Evolutionary conservation across 192 early-diverging fungal species (phyloP), one percentile per base, ranked within the genome.

Genomic region (Entomortierella beljakovae): DNA sequence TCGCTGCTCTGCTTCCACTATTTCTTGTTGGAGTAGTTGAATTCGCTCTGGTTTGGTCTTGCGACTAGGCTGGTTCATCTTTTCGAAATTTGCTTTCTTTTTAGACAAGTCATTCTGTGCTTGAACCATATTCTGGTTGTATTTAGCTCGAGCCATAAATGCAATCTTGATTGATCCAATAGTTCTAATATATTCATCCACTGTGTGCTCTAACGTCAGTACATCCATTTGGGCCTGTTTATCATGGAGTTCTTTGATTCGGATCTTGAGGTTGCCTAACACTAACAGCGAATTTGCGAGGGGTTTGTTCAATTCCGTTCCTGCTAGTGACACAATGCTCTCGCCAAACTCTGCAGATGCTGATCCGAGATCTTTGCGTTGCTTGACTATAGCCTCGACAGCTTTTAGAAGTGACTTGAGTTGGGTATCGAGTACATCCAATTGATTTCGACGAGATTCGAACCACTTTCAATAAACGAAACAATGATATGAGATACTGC

Each of bases 101-200:
- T 90, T 92, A 34, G 89, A 84, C 32, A 96, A 82, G 37, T 93
- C 92, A 7, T 82, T 68, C 52, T 93, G 88, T 11, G 86, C 89
- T 60, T 81, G 80, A 76, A 96, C 93, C 88, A 90, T 93, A 34
- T 65, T 70, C 29, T 87, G 85, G 67, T 92, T 90, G 15, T 86
- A 88, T 46, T 91, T 89, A 0, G 87, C 84, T 2, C 95, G 87
- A 20, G 94, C 90, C 60, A 86, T 86, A 65, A 95, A 96, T 40
- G 94, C 90, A 49, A 90, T 63, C 88, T 94, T 90, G 71, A 95
- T 91, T 0, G 94, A 90, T 6, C 88, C 92, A 64, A 96, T 94
- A 64, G 93, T 86, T n/a, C 94, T 90, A 72, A 96, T 87, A 71
- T 97, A 93, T 73, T 97, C 95, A 57, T 97, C 95, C 52, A 93